Evolutionary conservation across 805 yeast genomes (phyloP), one percentile per base, ranked within the genome.

Genomic region (Pichia pseudocactophila): DNA sequence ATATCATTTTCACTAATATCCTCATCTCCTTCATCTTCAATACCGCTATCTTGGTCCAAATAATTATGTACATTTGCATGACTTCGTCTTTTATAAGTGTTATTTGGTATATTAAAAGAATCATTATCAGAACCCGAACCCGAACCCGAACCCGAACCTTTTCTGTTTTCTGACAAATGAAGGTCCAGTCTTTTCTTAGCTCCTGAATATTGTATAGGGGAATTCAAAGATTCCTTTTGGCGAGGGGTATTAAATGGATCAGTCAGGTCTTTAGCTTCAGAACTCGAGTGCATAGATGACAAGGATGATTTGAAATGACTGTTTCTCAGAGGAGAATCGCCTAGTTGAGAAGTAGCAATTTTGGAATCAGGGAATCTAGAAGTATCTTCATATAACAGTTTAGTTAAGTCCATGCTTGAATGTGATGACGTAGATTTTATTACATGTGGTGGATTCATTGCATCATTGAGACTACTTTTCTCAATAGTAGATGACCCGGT

Each of bases 301-400:
- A 33, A 34, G 12, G 32, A 31, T 11, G 26, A 18, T 16, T 25
- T 22, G 8, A 17, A 17, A 13, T n/a, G 31, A 2, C 11, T 20
- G 10, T 15, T 19, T 13, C 38, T 17, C 15, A 59, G 54, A 9
- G 62, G 58, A 2, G 62, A 41, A 4, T 60, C 58, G 25, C 49
- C 50, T 11, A 45, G 51, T 22, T 47, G 20, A 1, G 53, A 53
- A 5, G 59, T 44, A n/a, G 26, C 20, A 22, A 22, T 22, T 18
- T 43, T 37, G 4, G 61, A 49, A 25, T 45, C 50, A 4, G 66
- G 66, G 50, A 58, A 61, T 3, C 56, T 51, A 5, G 64, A 55
- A 7, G 63, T 53, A 41, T 62, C 66, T 36, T 50, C 52, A 44
- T 48, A 50, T 39, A 59, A 54, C n/a, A 62, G 40, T 32, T 45